Conservation (phyloP, 352 stramenopile genomes). For the Globisporangium nodosum region DNA sequence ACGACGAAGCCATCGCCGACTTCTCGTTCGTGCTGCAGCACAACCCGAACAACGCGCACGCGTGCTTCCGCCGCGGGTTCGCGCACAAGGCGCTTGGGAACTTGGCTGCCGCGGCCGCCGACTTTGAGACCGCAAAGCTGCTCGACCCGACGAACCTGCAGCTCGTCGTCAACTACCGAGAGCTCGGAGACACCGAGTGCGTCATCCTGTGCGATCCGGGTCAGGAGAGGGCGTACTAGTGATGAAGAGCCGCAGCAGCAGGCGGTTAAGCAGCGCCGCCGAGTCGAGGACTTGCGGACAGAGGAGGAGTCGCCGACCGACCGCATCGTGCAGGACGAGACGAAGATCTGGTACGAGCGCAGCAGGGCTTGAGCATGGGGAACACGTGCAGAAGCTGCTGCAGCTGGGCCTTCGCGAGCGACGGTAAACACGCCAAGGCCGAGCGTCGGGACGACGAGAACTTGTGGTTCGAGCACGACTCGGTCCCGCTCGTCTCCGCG, state of each 20-base stretch:
- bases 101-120: constrained; percentile 43
- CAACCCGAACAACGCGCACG: constrained; percentile 78
- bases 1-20: constrained; percentile 63
- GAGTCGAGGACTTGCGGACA: background rate
- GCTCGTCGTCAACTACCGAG: constrained; percentile 79
- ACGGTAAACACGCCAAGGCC: constrained; percentile 7
- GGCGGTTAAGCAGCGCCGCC: background rate
- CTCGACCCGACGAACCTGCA: constrained; percentile 61
- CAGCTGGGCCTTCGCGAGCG: constrained; percentile 12
- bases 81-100: constrained; percentile 56
- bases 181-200: constrained; percentile 64
- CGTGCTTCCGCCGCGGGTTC: constrained; percentile 79
- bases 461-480: constrained; percentile 62
- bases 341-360: background rate
- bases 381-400: constrained; percentile 15
- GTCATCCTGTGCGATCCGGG: constrained; percentile 62
- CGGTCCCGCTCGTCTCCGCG: constrained; percentile 46
- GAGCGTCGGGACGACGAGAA: constrained; percentile 19
- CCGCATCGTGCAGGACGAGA: background rate
- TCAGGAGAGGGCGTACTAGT: constrained; percentile 44
- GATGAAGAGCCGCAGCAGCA: background rate
- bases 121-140: constrained; percentile 67
- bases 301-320: background rate
- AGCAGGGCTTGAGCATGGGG: constrained; percentile 7
- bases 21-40: constrained; percentile 64